A percentile compares a stretch with the other conserved stretches of the same genome.
Evolutionary conservation across 2,329 filamentous ascomycete species (phyloP).

Genomic region (Penicillium fuscoglaucum): DNA sequence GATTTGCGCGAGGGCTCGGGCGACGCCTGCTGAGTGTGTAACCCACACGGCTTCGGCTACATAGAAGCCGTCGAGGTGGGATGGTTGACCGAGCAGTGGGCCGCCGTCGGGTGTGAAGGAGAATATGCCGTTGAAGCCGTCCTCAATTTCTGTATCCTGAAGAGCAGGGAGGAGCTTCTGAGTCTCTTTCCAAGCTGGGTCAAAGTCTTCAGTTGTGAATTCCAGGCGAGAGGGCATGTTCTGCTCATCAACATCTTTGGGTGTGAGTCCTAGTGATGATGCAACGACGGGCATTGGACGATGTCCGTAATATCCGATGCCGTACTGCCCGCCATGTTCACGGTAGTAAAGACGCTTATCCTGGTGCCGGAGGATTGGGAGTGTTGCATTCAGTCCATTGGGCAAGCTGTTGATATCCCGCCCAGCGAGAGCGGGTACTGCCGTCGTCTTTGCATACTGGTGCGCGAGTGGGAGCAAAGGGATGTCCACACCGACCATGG

Average conservation of each 20-base stretch:
- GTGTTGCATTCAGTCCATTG: conserved; percentile 51
- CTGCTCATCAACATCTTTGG: conserved; percentile 56
- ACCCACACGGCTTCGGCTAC: conserved; percentile 68
- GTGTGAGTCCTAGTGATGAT: conserved; percentile 54
- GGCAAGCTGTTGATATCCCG: conserved; percentile 46
- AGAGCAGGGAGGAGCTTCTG: conserved; percentile 57
- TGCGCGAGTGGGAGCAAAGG: conserved; percentile 63
- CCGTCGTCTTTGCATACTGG: conserved; percentile 63
- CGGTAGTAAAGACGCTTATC: conserved; percentile 66
- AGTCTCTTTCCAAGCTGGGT: conserved; percentile 59
- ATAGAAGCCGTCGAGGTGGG: conserved; percentile 61
- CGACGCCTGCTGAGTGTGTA: conserved; percentile 64
- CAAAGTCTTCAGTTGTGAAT: conserved; percentile 62
- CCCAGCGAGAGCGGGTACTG: conserved; percentile 49
- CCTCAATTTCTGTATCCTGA: conserved; percentile 52
- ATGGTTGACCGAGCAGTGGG: conserved; percentile 59
- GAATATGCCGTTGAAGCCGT: conserved; percentile 67
- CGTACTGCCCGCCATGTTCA: conserved; percentile 62
- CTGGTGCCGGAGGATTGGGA: conserved; percentile 63
- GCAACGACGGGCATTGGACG: conserved; percentile 61
- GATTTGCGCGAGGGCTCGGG: conserved; percentile 60
- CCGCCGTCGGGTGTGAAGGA: conserved; percentile 67
- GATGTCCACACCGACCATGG: conserved; percentile 59
- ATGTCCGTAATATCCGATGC: conserved; percentile 66
- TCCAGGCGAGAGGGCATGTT: conserved; percentile 64